Conservation (phyloP, 495 filamentous ascomycete species). For the Neurospora discreta region DNA sequence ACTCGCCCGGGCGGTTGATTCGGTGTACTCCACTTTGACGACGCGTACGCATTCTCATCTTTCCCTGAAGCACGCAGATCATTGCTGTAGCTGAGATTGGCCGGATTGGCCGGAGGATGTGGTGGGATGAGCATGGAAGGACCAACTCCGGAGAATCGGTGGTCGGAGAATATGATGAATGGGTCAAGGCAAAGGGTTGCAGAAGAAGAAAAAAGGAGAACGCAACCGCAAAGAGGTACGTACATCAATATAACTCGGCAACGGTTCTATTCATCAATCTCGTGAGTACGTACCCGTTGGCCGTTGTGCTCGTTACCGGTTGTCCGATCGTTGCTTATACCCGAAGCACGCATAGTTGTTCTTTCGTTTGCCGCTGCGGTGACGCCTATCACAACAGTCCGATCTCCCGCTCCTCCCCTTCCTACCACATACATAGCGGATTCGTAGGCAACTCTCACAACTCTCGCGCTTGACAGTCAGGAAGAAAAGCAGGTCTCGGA, state of each 20-base stretch:
- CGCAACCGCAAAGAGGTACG: background rate
- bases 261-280: background rate
- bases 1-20: background rate
- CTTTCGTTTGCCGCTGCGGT: background rate
- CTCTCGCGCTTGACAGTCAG: background rate
- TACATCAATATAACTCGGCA: background rate
- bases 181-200: background rate
- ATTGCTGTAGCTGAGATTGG: background rate
- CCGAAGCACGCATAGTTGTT: background rate
- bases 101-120: background rate
- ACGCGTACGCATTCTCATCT: background rate
- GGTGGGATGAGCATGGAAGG: background rate
- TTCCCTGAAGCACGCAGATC: background rate
- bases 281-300: background rate
- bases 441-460: background rate
- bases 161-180: background rate
- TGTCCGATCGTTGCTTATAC: background rate
- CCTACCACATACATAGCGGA: background rate
- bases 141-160: background rate
- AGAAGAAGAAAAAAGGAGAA: background rate
- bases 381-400: background rate
- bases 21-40: background rate
- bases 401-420: background rate
- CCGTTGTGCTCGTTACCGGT: background rate
- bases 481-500: background rate